Evolutionary conservation across 2,329 filamentous ascomycete genomes (phyloP), one percentile per base, ranked within the genome.

Genomic region (Coleophoma eucalyptorum): DNA sequence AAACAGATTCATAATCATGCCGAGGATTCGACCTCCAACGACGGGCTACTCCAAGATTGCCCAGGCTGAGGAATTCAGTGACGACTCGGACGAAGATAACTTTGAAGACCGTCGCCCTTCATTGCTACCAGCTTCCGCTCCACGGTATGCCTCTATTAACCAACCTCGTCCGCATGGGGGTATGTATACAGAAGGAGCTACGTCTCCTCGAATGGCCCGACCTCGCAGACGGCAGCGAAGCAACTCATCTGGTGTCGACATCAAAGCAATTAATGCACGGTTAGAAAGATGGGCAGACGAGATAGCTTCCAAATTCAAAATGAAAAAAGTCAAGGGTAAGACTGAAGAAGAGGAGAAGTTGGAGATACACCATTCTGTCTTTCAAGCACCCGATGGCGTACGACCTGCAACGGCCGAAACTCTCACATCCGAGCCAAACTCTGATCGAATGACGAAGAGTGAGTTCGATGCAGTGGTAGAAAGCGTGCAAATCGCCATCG

Each of bases 231-330:
- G 77, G 55, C 71, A 75, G 54, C 78, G 84, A 57, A 88, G 89
- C 65, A 94, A 92, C 63, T 79, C 72, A 62, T 90, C 90, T 18
- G 93, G 92, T 3, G 93, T 99, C 16, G 94, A 99, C 65, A 89
- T 99, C 66, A 97, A 97, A 68, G 94, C 94, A 53, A 97, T 99
- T 71, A 99, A 99, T 69, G 92, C 93, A 52, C 81, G 94, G 20
- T 75, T 99, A 21, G 94, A 99, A 72, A 81, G 89, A 66, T 99
- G 94, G 94, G 94, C 94, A 15, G 94, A 97, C 62, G 94, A 99
- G 72, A 97, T 99, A 64, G 92, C 94, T 31, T 89, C 90, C 60
- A 94, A 95, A 62, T 97, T 99, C 79, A 97, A 96, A 75, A 89
- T 92, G 57, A 78, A 81, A 60, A 86, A 85, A 62, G 83, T 87